Evolutionary conservation across 2,329 filamentous ascomycete species (phyloP).

Genomic region (Purpureocillium takamizusanense): DNA sequence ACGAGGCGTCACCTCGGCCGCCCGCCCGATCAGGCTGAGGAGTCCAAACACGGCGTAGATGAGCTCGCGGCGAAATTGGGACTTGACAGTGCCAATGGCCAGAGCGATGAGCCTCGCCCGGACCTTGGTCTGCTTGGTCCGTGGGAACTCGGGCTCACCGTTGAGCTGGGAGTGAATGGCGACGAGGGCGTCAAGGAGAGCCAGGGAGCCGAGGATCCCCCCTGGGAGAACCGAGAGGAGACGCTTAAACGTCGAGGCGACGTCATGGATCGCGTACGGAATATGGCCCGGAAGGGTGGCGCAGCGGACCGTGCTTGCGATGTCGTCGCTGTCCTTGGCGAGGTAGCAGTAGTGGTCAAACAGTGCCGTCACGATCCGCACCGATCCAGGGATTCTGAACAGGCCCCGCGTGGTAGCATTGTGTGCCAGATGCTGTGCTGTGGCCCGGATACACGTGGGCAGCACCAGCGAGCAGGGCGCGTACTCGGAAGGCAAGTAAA

Average conservation of each 20-base stretch:
- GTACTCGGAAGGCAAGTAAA: slow-evolving; percentile 52
- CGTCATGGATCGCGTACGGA: slow-evolving; percentile 50
- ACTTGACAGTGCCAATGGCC: slow-evolving; percentile 50
- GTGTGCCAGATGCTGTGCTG: slow-evolving; percentile 54
- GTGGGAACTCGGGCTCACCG: slow-evolving; percentile 39
- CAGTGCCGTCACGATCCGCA: slow-evolving; percentile 44
- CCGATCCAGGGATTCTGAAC: slow-evolving; percentile 55
- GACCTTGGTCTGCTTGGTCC: slow-evolving; percentile 45
- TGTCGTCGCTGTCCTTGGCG: slow-evolving; percentile 35
- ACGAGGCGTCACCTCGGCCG: slow-evolving; percentile 42
- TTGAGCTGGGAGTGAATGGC: slow-evolving; percentile 49
- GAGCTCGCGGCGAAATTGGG: slow-evolving; percentile 50
- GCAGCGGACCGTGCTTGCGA: slow-evolving; percentile 49
- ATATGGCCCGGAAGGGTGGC: slow-evolving; percentile 53
- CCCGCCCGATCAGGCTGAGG: slow-evolving; percentile 49
- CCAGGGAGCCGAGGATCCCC: slow-evolving; percentile 54
- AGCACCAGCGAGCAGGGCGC: slow-evolving; percentile 47
- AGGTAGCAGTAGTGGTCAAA: slow-evolving; percentile 54
- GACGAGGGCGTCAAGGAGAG: slow-evolving; percentile 53
- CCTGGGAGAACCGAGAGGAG: slow-evolving; percentile 55
- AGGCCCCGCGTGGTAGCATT: slow-evolving; percentile 47
- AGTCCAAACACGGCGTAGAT: slow-evolving; percentile 61
- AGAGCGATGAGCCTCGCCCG: slow-evolving; percentile 58
- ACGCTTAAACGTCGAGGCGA: slow-evolving; percentile 58
- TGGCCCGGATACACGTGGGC: slow-evolving; percentile 58